Conservation (phyloP, 2,329 filamentous ascomycete genomes). For the Colletotrichum lindemuthianum region DNA sequence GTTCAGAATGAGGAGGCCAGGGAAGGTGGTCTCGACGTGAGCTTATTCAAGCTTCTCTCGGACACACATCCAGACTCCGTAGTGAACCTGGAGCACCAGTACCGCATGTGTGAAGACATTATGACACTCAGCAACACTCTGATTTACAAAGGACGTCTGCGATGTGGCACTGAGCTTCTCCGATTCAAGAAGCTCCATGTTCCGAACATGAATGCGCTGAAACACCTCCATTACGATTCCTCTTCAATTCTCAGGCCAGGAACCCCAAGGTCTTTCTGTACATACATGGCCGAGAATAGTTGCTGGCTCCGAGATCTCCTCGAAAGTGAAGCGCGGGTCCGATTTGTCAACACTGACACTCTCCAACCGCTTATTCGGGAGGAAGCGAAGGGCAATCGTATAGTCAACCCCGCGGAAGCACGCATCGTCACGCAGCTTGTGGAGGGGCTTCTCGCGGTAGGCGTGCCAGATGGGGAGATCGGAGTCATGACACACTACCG, state of each 20-base stretch:
- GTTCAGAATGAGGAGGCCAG: slow-evolving; percentile 92
- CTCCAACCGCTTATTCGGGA: slow-evolving; percentile 74
- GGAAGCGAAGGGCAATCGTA: slow-evolving; percentile 81
- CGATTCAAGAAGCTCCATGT: slow-evolving; percentile 75
- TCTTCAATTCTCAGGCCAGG: slow-evolving; percentile 52
- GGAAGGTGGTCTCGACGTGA: slow-evolving; percentile 87
- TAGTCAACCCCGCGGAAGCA: slow-evolving; percentile 88
- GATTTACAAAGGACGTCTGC: slow-evolving; percentile 90
- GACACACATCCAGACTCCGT: slow-evolving; percentile 89
- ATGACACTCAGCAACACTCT: slow-evolving; percentile 93
- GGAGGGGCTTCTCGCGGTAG: slow-evolving; percentile 77
- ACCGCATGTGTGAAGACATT: slow-evolving; percentile 97
- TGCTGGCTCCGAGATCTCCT: slow-evolving; percentile 86
- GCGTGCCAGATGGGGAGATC: slow-evolving; percentile 79
- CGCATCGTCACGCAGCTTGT: slow-evolving; percentile 83
- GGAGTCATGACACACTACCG: slow-evolving; percentile 98
- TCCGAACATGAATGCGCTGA: slow-evolving; percentile 71
- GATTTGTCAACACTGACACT: slow-evolving; percentile 89
- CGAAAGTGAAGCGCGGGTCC: slow-evolving; percentile 76
- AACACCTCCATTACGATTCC: slow-evolving; percentile 67
- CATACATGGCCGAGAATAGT: slow-evolving; percentile 53
- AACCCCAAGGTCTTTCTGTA: slow-evolving; percentile 64
- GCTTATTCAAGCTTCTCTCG: slow-evolving; percentile 92
- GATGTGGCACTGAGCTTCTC: slow-evolving; percentile 85
- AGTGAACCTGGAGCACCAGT: slow-evolving; percentile 93